Base-by-base conservation (phyloP, 352 stramenopile species). In the Globisporangium polare region DNA sequence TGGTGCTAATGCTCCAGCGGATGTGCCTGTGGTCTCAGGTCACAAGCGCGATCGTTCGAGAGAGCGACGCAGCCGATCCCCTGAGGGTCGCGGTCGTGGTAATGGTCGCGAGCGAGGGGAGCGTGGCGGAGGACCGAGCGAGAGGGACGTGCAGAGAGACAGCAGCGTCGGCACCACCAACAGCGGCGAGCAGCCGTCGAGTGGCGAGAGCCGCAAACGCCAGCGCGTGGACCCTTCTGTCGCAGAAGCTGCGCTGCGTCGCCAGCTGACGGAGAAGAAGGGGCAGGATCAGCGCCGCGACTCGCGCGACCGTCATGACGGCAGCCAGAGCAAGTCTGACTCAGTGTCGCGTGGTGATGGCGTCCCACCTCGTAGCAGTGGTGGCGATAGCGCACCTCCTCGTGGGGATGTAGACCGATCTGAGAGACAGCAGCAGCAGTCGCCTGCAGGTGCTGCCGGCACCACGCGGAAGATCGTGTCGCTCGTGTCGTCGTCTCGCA, bases 241-340 rank as follows among this genome's bases (percentile, higher is more conserved):
- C 39, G 43, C 43, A 2, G 85, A 94, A 58, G 81, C 83, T 35
- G 73, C 73, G 31, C 62, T 92, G 47, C 83, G 83, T 42, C 83
- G 83, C 41, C 80, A 89, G 26, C 69, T 94, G 27, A 89, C 78
- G 2, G 85, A 89, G 46, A 86, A 90, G 60, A 90, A 89, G 60
- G 71, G 55, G 8, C 66, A 85, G 50, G 78, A 80, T 2, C 50
- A 75, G 27, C 52, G 42, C 15, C 46, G 54, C 13, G 53, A 49
- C 17, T 22, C 8, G 33, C 54, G 64, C 13, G 35, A 67, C 17
- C 33, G 35, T 18, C 49, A 7, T 12, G 27, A 47, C 20, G 37
- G 46, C 37, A 62, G 26, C 33, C 37, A 22, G 46, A 51, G 26
- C 26, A 39, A 63, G 26, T 45, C 20, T 5, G 33, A 53, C 6